Conservation (phyloP, 108 stramenopile species). For the Conticribra weissflogii region DNA sequence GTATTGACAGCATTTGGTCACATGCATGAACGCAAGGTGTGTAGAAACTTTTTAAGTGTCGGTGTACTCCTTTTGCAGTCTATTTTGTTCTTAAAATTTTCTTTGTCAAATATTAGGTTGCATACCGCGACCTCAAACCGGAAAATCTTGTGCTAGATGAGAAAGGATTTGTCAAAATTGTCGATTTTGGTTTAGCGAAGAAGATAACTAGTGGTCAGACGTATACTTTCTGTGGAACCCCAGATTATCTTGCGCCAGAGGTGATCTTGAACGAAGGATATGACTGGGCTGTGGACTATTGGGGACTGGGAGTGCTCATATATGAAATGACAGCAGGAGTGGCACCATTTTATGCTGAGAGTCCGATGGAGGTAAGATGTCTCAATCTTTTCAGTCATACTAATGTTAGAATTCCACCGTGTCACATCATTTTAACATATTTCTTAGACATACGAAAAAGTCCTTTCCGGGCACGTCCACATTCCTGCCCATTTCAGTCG, state of each 20-base stretch:
- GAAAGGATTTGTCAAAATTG: conserved; percentile 68
- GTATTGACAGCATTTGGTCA: conserved; percentile 64
- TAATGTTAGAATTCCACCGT: not conserved
- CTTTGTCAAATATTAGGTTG: too few species aligned
- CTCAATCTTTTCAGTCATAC: not conserved
- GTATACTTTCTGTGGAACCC: conserved; percentile 73
- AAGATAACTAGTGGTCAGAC: conserved; percentile 58
- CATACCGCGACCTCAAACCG: conserved; percentile 73
- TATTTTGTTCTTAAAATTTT: too few species aligned
- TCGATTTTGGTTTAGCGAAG: conserved; percentile 79
- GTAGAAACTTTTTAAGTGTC: too few species aligned
- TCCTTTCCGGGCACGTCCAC: conserved; percentile 43
- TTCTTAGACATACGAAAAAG: conserved; percentile 49
- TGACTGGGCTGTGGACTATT: conserved; percentile 81
- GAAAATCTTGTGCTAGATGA: conserved; percentile 72
- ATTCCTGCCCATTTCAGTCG: conserved; percentile 48
- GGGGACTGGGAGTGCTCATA: conserved; percentile 74
- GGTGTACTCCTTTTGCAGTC: not conserved
- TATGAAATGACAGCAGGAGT: conserved; percentile 70
- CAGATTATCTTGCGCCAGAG: conserved; percentile 77
- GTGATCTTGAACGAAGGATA: conserved; percentile 83
- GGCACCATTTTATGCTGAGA: conserved; percentile 73
- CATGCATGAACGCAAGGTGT: conserved; percentile 66
- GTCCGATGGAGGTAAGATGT: conserved; percentile 52
- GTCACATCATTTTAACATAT: not conserved